Evolutionary conservation across 2,329 filamentous ascomycete species (phyloP).

Genomic region (Exophiala spinifera): DNA sequence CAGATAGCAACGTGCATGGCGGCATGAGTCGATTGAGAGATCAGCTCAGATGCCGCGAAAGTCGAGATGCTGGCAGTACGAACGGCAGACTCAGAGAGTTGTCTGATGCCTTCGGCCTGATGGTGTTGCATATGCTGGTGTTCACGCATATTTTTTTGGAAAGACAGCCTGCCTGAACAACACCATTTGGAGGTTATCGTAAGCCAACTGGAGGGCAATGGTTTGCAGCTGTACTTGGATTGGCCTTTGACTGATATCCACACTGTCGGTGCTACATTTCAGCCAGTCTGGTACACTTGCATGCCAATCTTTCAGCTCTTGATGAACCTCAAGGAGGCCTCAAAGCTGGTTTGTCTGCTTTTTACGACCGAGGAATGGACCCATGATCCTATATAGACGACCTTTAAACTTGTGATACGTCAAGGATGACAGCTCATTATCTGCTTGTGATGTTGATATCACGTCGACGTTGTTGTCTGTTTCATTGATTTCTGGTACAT

Average conservation of each 20-base stretch:
- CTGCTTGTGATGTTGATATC: neutral
- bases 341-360: conserved; percentile 1
- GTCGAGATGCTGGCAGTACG: conserved; percentile 6
- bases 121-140: too few relatives aligned
- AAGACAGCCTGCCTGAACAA: conserved; percentile 7
- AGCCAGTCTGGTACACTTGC: neutral
- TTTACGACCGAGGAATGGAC: conserved; percentile 7
- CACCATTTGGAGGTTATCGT: conserved; percentile 9
- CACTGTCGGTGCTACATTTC: neutral
- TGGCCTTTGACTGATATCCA: neutral
- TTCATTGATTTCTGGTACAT: conserved; percentile 5
- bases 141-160: neutral
- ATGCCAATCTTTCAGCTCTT: neutral
- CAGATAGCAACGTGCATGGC: conserved; percentile 6
- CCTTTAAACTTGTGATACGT: conserved; percentile 9
- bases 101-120: neutral
- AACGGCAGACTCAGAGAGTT: conserved; percentile 5
- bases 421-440: neutral
- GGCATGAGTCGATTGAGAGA: conserved; percentile 4
- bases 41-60: neutral
- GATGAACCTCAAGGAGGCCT: neutral
- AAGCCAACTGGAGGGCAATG: conserved; percentile 4
- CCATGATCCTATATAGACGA: conserved; percentile 7
- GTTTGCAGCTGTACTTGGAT: conserved; percentile 2
- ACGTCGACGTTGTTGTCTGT: neutral